Percentiles rank a stretch among this genome's conserved stretches.
These are phyloP conservation scores for Leptographium radiaticola DNA, from an alignment of 2,329 filamentous ascomycete species.

Conservation along the genomic window DNA sequence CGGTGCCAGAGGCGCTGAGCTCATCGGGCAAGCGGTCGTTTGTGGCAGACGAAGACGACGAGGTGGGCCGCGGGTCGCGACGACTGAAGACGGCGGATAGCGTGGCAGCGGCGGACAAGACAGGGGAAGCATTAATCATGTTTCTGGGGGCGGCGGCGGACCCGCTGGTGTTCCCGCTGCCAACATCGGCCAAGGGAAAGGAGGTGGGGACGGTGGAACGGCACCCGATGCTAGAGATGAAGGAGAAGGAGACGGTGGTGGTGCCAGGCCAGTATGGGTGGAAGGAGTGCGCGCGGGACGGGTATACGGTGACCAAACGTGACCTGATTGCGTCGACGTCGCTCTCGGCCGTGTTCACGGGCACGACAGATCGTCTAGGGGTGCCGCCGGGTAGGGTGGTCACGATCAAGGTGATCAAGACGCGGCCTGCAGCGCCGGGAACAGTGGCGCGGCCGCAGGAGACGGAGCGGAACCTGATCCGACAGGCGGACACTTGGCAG, in stretches of 20 bases:
- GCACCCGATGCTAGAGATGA: constrained; percentile 38
- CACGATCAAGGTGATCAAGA: constrained; percentile 49
- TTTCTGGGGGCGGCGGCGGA: constrained; percentile 37
- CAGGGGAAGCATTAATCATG: constrained; percentile 41
- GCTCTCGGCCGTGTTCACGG: constrained; percentile 43
- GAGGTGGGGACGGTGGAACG: constrained; percentile 29
- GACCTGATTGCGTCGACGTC: constrained; percentile 42
- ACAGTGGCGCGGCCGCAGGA: constrained; percentile 31
- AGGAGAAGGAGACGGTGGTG: constrained; percentile 33
- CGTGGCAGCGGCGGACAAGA: constrained; percentile 9
- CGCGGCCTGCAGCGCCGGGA: constrained; percentile 20
- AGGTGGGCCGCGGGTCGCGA: constrained; percentile 17
- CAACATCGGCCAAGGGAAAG: constrained; percentile 31
- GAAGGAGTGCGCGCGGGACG: constrained; percentile 31
- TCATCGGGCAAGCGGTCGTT: constrained; percentile 40
- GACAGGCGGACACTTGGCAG: constrained; percentile 46
- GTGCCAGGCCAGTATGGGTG: constrained; percentile 25
- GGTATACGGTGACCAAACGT: constrained; percentile 41
- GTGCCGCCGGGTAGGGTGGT: constrained; percentile 37
- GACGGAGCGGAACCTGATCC: constrained; percentile 41
- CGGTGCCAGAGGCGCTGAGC: constrained; percentile 20
- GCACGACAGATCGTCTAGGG: constrained; percentile 30
- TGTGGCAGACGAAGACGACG: constrained; percentile 28
- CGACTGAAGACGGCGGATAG: constrained; percentile 25
- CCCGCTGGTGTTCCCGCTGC: constrained; percentile 37